phyloP scores from a whole-genome alignment of 108 stramenopile species.

The Parietichytrium sp. region DNA sequence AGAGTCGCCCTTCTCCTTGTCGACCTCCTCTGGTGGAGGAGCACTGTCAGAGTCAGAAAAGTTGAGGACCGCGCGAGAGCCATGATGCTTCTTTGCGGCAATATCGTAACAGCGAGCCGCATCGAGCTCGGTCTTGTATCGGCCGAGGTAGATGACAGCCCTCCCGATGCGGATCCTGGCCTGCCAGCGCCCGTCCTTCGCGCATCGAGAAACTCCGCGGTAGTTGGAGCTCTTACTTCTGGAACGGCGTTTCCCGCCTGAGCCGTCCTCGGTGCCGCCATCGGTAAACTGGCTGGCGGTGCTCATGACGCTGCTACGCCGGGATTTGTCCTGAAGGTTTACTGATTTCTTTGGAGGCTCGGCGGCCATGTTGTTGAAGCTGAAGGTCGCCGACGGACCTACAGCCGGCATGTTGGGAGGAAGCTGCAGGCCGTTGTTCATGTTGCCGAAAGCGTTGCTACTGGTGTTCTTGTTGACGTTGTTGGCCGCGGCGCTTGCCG shows the following conservation, averaged over 20 bases:
- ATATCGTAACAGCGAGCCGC: slow-evolving; percentile 18
- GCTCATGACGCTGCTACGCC: not conserved
- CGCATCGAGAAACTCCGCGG: slow-evolving; percentile 23
- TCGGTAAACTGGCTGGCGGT: too few relatives aligned
- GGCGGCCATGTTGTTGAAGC: not conserved
- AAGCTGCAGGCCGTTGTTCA: not conserved
- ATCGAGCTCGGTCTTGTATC: slow-evolving; percentile 23
- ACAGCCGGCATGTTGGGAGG: too few relatives aligned
- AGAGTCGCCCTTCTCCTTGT: too few relatives aligned
- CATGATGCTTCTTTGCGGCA: not conserved
- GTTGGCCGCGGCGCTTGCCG: not conserved
- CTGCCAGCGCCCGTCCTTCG: slow-evolving; percentile 33
- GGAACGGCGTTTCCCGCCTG: not conserved
- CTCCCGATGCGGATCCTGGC: slow-evolving; percentile 12
- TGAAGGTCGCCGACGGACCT: too few relatives aligned
- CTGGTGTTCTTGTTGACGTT: not conserved
- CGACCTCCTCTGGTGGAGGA: too few relatives aligned
- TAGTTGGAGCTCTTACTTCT: not conserved
- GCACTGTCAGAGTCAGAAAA: not conserved
- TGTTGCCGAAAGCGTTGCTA: not conserved
- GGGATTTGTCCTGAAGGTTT: not conserved
- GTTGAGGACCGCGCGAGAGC: not conserved
- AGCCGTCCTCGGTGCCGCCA: too few relatives aligned
- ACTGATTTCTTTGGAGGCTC: not conserved
- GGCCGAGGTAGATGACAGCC: not conserved